A percentile compares a stretch with the other conserved stretches of the same genome.
These are phyloP conservation scores for Pulicaria dysenterica DNA, from an alignment of 129 eudicot species.

Conservation along the genomic window DNA sequence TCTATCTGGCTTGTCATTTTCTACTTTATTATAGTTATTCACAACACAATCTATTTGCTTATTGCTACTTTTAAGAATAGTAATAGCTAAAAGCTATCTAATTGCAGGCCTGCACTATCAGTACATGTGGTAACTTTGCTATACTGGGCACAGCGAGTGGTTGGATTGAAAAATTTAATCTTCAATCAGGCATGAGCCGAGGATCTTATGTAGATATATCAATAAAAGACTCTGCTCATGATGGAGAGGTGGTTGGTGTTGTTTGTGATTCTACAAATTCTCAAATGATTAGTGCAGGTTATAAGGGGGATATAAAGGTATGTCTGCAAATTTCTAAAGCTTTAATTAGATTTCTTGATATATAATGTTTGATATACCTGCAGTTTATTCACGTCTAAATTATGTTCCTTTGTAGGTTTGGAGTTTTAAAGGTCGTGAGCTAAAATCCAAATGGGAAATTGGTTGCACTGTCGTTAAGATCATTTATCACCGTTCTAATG, in stretches of 20 bases:
- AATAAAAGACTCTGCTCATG: constrained; percentile 63
- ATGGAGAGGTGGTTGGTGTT: constrained; percentile 87
- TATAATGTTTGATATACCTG: neutral
- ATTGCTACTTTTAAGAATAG: constrained; percentile 1
- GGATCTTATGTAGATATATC: constrained; percentile 71
- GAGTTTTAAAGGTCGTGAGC: constrained; percentile 76
- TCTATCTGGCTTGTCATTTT: constrained; percentile 8
- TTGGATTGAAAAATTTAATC: constrained; percentile 95
- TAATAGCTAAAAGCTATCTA: neutral
- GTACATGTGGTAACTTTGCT: constrained; percentile 96
- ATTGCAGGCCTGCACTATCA: constrained; percentile 81
- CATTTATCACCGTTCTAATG: constrained; percentile 83
- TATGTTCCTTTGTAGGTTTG: constrained; percentile 55
- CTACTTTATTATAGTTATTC: constrained; percentile 4
- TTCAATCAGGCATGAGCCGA: constrained; percentile 92
- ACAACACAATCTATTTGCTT: neutral
- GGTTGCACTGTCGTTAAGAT: constrained; percentile 78
- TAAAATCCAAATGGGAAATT: constrained; percentile 80
- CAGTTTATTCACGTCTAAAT: neutral
- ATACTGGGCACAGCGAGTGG: constrained; percentile 87
- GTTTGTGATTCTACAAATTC: constrained; percentile 97
- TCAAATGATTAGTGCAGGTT: constrained; percentile 86
- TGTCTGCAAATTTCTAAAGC: neutral
- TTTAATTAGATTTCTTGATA: neutral
- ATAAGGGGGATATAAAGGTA: constrained; percentile 85